These are phyloP conservation scores for Fusarium praegraminearum DNA, from an alignment of 2,329 filamentous ascomycete species.

Conservation along the genomic window DNA sequence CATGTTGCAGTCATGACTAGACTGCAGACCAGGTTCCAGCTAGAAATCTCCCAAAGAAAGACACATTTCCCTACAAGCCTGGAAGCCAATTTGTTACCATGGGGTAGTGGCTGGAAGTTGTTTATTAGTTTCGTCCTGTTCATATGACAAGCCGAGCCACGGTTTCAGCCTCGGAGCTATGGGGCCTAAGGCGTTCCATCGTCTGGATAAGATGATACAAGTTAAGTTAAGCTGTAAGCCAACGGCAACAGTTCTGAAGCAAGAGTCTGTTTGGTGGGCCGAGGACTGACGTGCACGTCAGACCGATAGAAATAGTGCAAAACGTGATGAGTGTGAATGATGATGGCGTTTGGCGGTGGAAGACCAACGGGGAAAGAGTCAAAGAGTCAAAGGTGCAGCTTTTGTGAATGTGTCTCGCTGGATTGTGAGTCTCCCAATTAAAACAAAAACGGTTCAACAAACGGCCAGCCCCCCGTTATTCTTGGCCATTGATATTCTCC, in stretches of 20 bases:
- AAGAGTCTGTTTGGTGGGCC: constrained; percentile 37
- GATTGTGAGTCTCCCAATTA: constrained; percentile 35
- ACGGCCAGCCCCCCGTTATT: constrained; percentile 36
- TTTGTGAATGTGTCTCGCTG: constrained; percentile 10
- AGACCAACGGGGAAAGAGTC: constrained; percentile 15
- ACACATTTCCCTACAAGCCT: constrained; percentile 19
- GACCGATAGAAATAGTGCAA: constrained; percentile 27
- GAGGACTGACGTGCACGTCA: constrained; percentile 42
- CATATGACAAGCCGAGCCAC: constrained; percentile 44
- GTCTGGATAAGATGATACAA: constrained; percentile 16
- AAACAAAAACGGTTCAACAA: constrained; percentile 34
- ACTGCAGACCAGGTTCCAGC: constrained; percentile 15
- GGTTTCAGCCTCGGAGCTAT: constrained; percentile 45
- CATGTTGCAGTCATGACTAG: constrained; percentile 4
- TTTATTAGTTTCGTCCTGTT: constrained; percentile 36
- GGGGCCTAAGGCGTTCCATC: constrained; percentile 34
- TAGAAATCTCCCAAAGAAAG: constrained; percentile 25
- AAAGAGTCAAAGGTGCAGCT: background rate
- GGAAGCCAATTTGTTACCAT: constrained; percentile 14
- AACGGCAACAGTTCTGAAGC: constrained; percentile 11
- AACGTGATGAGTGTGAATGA: constrained; percentile 6
- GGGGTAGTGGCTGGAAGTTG: constrained; percentile 6
- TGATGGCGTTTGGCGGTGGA: constrained; percentile 21
- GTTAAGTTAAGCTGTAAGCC: constrained; percentile 14
- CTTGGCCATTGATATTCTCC: constrained; percentile 34